Conservation (phyloP, 2,329 filamentous ascomycete genomes). For the Ophiostoma quercus region DNA sequence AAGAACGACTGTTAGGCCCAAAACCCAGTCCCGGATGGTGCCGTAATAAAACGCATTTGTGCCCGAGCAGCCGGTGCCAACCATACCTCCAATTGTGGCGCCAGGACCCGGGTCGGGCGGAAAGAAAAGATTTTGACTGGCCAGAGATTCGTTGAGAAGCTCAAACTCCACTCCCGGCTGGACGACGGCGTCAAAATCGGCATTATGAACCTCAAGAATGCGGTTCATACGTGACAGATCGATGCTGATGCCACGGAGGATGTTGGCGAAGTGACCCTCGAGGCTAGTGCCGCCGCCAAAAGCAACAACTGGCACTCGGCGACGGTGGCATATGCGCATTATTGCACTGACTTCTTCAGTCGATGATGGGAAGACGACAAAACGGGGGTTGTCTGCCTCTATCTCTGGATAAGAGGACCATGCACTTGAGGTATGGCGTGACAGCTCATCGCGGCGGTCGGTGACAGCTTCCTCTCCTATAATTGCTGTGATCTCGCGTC, state of each 20-base stretch:
- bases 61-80: slow-evolving; percentile 67
- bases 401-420: slow-evolving; percentile 54
- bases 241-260: slow-evolving; percentile 67
- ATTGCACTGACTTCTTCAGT: slow-evolving; percentile 82
- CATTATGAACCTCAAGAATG: slow-evolving; percentile 69
- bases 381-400: slow-evolving; percentile 47
- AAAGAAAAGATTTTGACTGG: slow-evolving; percentile 74
- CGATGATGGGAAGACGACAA: slow-evolving; percentile 68
- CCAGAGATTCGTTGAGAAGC: slow-evolving; percentile 69
- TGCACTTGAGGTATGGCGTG: slow-evolving; percentile 53
- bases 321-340: slow-evolving; percentile 79
- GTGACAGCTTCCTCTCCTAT: slow-evolving; percentile 61
- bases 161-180: slow-evolving; percentile 86
- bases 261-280: slow-evolving; percentile 83
- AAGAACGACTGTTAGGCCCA: slow-evolving; percentile 79
- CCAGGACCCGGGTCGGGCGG: slow-evolving; percentile 87
- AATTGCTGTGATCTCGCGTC: slow-evolving; percentile 62
- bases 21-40: slow-evolving; percentile 91
- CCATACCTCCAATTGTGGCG: slow-evolving; percentile 90
- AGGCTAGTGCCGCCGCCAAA: slow-evolving; percentile 86
- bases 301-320: slow-evolving; percentile 77
- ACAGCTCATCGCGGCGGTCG: slow-evolving; percentile 51
- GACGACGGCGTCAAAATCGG: slow-evolving; percentile 70
- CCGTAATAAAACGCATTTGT: slow-evolving; percentile 91
- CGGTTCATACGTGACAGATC: slow-evolving; percentile 87